Base-by-base conservation (phyloP, 208 protist genomes). In the Acanthamoeba lenticulata region DNA sequence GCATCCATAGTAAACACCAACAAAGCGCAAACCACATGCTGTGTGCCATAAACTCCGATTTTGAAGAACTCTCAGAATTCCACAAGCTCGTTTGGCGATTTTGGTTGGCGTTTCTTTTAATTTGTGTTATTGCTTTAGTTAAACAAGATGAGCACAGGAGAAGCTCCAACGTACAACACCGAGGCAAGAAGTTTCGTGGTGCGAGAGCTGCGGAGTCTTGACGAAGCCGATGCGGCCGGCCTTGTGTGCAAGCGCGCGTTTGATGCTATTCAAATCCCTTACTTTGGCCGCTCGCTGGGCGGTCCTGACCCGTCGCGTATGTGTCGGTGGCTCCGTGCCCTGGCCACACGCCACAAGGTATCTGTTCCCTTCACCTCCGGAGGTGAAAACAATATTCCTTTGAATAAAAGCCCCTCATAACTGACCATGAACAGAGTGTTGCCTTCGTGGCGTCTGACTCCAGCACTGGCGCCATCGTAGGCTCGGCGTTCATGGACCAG, bases 231-330 rank as follows among this genome's bases (percentile, higher is more conserved):
- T 38, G 79, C 45, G 79, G 79, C 79, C 1, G 79, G 21, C 2
- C 79, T 29, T 7, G 44, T 88, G n/a, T 88, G 79, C 79, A 88
- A 88, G 79, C 34, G 79, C 0, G 79, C 45, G 13, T 88, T 88
- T 38, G 55, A 88, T 34, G 21, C 6, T 21, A 5, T 88, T 0
- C 79, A 88, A 38, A 17, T 52, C n/a, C 38, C 42, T 7, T 38
- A 88, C 21, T 55, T 55, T 13, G 79, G 79, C 0, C 42, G 79
- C 34, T 7, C 55, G 79, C 38, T 88, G 79, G 55, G 79, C 36
- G 45, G 13, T 24, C 40, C 0, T 11, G 79, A 88, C 79, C 21
- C 27, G 29, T 24, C 5, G 21, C 5, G 19, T 0, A 34, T 38
- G 21, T 88, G 79, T 38, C 34, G 7, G 7, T 29, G 38, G 24